A percentile compares a stretch with the other conserved stretches of the same genome.
phyloP scores from a whole-genome alignment of 148 eudicot species.

The Silene uniflora region DNA sequence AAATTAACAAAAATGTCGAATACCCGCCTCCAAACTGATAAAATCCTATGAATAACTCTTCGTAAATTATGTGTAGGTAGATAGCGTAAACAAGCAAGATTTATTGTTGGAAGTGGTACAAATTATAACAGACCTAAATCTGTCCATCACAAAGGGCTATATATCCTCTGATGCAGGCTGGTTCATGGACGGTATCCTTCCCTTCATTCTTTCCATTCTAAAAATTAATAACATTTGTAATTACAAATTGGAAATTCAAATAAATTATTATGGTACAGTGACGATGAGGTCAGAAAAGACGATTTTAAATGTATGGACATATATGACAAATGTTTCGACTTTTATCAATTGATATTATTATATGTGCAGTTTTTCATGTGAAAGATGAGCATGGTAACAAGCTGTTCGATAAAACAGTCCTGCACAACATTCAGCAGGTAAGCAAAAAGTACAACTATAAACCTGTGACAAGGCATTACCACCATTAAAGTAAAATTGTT shows the following conservation, averaged over 20 bases:
- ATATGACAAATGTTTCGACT: too few relatives aligned
- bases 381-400: slow-evolving; percentile 62
- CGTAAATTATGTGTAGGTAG: slow-evolving; percentile 43
- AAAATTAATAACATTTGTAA: too few relatives aligned
- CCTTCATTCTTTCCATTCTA: neutral
- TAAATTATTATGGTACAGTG: too few relatives aligned
- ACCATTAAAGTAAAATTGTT: too few relatives aligned
- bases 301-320: too few relatives aligned
- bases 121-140: slow-evolving; percentile 59
- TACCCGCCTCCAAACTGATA: too few relatives aligned
- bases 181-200: slow-evolving; percentile 63
- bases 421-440: slow-evolving; percentile 62
- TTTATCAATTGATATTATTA: too few relatives aligned
- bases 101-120: slow-evolving; percentile 60
- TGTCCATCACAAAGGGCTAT: slow-evolving; percentile 52
- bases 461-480: neutral
- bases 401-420: slow-evolving; percentile 42
- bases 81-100: slow-evolving; percentile 60
- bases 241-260: too few relatives aligned
- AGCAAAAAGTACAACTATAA: neutral
- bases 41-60: too few relatives aligned
- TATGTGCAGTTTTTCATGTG: slow-evolving; percentile 57
- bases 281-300: too few relatives aligned
- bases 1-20: too few relatives aligned
- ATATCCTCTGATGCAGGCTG: slow-evolving; percentile 71